These are phyloP conservation scores for Auriscalpium vulgare DNA, from an alignment of 768 basidiomycete species.

Conservation along the genomic window DNA sequence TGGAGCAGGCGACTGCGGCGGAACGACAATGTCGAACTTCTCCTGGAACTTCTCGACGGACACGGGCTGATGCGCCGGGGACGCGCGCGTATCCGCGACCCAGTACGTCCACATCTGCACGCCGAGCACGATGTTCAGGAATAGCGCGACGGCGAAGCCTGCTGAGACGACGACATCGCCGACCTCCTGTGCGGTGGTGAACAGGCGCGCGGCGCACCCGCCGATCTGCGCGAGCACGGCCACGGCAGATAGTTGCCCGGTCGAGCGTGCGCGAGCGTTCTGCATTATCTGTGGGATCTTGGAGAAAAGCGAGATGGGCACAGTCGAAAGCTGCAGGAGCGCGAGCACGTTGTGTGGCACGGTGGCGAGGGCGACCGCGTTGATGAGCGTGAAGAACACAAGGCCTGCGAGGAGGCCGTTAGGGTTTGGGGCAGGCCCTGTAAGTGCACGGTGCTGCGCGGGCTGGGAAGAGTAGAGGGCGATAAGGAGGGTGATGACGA, in stretches of 20 bases:
- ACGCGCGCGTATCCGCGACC: slow-evolving; percentile 39
- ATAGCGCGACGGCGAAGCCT: slow-evolving; percentile 76
- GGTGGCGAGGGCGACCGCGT: slow-evolving; percentile 35
- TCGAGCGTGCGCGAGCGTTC: slow-evolving; percentile 67
- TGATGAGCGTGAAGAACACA: slow-evolving; percentile 25
- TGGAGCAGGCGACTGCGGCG: slow-evolving; percentile 33
- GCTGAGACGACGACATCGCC: slow-evolving; percentile 73
- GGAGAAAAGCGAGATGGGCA: slow-evolving; percentile 86
- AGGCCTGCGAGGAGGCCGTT: slow-evolving; percentile 25
- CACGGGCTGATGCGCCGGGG: slow-evolving; percentile 16
- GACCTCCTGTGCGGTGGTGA: slow-evolving; percentile 89
- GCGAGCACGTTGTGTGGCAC: slow-evolving; percentile 47
- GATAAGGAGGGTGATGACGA: slow-evolving; percentile 83
- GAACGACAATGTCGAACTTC: slow-evolving; percentile 36
- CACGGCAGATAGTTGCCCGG: slow-evolving; percentile 91
- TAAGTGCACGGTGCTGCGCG: slow-evolving; percentile 17
- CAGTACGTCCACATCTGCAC: slow-evolving; percentile 81
- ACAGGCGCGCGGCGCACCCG: slow-evolving; percentile 87
- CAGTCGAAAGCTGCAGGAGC: slow-evolving; percentile 73
- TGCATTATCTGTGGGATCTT: slow-evolving; percentile 91
- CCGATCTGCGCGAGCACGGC: slow-evolving; percentile 82
- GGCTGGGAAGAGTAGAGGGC: slow-evolving; percentile 48
- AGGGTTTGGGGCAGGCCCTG: slow-evolving; percentile 13
- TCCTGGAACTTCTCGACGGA: slow-evolving; percentile 15
- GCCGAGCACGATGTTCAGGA: slow-evolving; percentile 79